These are phyloP conservation scores for Camellia japonica DNA, from an alignment of 148 eudicot species.

Conservation along the genomic window DNA sequence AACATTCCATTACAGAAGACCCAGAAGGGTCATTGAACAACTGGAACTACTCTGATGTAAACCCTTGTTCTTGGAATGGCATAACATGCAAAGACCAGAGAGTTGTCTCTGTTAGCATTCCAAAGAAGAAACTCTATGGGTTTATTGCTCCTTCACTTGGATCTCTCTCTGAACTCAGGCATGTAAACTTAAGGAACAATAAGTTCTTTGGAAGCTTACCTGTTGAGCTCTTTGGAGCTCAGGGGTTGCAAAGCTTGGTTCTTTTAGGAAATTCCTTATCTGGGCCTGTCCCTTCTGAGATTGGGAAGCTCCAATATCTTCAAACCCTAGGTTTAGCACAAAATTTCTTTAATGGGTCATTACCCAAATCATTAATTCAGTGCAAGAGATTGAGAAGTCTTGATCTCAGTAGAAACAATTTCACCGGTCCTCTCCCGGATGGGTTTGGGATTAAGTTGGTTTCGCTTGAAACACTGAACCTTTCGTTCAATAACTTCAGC, in stretches of 20 bases:
- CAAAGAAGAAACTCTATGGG: slow-evolving; percentile 77
- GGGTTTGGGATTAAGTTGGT: slow-evolving; percentile 69
- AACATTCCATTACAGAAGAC: slow-evolving; percentile 61
- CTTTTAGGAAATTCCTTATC: slow-evolving; percentile 75
- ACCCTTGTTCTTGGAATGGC: slow-evolving; percentile 97
- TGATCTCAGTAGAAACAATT: slow-evolving; percentile 62
- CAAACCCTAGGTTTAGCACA: slow-evolving; percentile 76
- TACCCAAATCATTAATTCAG: slow-evolving; percentile 61
- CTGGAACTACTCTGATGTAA: slow-evolving; percentile 77
- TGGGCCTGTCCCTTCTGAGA: slow-evolving; percentile 71
- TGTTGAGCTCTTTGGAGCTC: slow-evolving; percentile 54
- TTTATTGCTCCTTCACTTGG: slow-evolving; percentile 60
- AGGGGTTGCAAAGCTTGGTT: slow-evolving; percentile 82
- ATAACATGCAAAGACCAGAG: slow-evolving; percentile 73
- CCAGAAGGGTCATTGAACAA: slow-evolving; percentile 67
- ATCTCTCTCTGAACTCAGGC: slow-evolving; percentile 63
- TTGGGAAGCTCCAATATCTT: slow-evolving; percentile 66
- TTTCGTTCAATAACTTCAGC: slow-evolving; percentile 63
- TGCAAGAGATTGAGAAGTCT: slow-evolving; percentile 68
- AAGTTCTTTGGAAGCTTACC: slow-evolving; percentile 61
- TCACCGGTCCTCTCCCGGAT: slow-evolving; percentile 65
- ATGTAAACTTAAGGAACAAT: slow-evolving; percentile 82
- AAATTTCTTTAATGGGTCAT: slow-evolving; percentile 77
- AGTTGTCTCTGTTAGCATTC: slow-evolving; percentile 81
- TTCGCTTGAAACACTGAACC: slow-evolving; percentile 64